Evolutionary conservation across 2,329 filamentous ascomycete genomes (phyloP).

Genomic region (Talaromyces amestolkiae): DNA sequence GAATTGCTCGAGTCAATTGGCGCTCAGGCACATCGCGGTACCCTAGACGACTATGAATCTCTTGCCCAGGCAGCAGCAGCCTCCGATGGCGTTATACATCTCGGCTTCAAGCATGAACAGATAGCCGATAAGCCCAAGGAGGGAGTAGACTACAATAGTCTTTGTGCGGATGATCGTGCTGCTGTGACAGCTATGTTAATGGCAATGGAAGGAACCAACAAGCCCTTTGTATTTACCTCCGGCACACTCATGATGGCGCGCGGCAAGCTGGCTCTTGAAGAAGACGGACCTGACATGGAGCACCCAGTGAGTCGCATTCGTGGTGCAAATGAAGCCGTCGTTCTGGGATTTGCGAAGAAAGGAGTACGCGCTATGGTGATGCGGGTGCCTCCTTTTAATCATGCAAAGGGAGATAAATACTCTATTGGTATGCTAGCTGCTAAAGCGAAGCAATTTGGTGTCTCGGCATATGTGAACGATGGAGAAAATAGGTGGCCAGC

Average conservation of each 20-base stretch:
- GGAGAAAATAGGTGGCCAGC: conserved; percentile 11
- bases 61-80: neutral
- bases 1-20: neutral
- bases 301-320: neutral
- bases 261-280: conserved; percentile 1
- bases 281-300: conserved; percentile 1
- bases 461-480: conserved; percentile 7
- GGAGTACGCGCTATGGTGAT: conserved; percentile 1
- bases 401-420: neutral
- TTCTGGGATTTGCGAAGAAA: neutral
- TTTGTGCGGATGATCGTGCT: conserved; percentile 2
- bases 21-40: neutral
- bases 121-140: conserved; percentile 1
- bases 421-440: conserved; percentile 7
- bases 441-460: neutral
- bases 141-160: neutral
- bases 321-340: conserved; percentile 6
- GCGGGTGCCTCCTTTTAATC: conserved; percentile 2
- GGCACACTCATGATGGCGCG: conserved; percentile 11
- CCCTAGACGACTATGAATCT: conserved; percentile 1
- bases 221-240: conserved; percentile 8
- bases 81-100: conserved; percentile 6
- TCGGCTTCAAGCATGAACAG: conserved; percentile 11
- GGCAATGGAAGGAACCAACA: conserved; percentile 4
- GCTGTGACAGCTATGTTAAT: neutral